Base-by-base conservation (phyloP, 192 early-diverging fungal species). In the Paraglomus brasilianum region DNA sequence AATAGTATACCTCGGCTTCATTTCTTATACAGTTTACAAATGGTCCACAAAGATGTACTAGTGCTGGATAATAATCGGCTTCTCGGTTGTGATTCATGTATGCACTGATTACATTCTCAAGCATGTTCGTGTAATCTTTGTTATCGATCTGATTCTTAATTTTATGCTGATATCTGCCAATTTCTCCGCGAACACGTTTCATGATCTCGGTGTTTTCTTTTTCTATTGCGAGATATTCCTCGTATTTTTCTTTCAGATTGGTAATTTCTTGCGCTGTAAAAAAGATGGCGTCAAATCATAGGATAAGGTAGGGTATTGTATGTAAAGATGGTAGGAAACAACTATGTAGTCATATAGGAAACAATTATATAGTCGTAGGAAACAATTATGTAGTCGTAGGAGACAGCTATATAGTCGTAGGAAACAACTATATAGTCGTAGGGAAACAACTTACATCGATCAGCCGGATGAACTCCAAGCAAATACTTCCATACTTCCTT, bases 401-500 rank as follows among this genome's bases (percentile, higher is more conserved):
- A n/a, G n/a, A n/a, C n/a, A n/a, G n/a, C n/a, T n/a, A n/a, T n/a
- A n/a, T n/a, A n/a, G n/a, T n/a, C n/a, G n/a, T n/a, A n/a, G n/a
- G 30, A 3, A 30, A 30, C 3, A 30, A 30, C 30, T 3, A 30
- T 30, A 30, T 3, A 30, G 30, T 3, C 30, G 30, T n/a, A n/a
- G n/a, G n/a, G 69, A 70, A 45, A 74, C 61, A 36, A 80, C 79
- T 74, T 81, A 85, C 88, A 89, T 73, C 90, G 79, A 80, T 96
- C 91, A 8, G 92, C 80, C 59, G 87, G 81, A 76, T 92, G 85
- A 24, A 94, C 90, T 53, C 89, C 91, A 24, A 96, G 83, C 52
- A 96, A 78, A 62, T 87, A 93, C 78, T 92, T 88, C 94, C 94
- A 96, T 39, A 90, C 91, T 49, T 91, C 91, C 86, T 86, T 72